Base-by-base conservation (phyloP, 352 stramenopile genomes). In the Globisporangium uncinulatum region DNA sequence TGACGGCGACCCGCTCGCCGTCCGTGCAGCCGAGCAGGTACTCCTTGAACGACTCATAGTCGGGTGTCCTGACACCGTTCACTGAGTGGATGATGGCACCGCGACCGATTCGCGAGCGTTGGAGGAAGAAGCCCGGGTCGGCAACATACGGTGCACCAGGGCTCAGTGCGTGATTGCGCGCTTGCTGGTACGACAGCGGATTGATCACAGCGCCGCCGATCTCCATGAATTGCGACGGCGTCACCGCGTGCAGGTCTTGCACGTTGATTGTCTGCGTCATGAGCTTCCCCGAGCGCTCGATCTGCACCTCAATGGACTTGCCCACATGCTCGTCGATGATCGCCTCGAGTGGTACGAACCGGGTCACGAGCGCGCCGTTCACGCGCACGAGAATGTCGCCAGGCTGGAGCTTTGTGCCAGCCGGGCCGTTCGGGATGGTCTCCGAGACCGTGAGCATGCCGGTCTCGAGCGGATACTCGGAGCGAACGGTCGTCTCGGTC, bases 381-480 rank as follows among this genome's bases (percentile, higher is more conserved):
- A 96, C 71, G 14, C 79, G 71, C 10, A 97, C 67, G 15, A 98
- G 70, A 6, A 97, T 82, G 63, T 98, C 92, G 3, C 92, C 92
- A n/a, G 83, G 77, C 58, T 95, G 78, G 9, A 98, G 63, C 32
- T 92, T 87, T 17, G 73, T 79, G 49, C 83, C 82, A 1, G 78
- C 89, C 11, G 87, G 77, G 1, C 89, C 88, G 8, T 75, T 70
- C 4, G 87, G 87, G 29, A 97, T 78, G 0, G 87, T 92, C 71
- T 96, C 82, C 5, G 84, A 73, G 1, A 97, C 91, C 3, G 89
- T 93, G 42, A 97, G 71, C 81, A 97, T 94, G 20, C 91, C 91
- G n/a, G 87, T 96, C 41, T 90, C 83, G 34, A 90, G 54, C 24
- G 91, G 89, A 42, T 84, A 95, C 13, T 70, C 74, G 36, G 76